Evolutionary conservation across 805 yeast species (phyloP).

Genomic region (Candida xyloterini): DNA sequence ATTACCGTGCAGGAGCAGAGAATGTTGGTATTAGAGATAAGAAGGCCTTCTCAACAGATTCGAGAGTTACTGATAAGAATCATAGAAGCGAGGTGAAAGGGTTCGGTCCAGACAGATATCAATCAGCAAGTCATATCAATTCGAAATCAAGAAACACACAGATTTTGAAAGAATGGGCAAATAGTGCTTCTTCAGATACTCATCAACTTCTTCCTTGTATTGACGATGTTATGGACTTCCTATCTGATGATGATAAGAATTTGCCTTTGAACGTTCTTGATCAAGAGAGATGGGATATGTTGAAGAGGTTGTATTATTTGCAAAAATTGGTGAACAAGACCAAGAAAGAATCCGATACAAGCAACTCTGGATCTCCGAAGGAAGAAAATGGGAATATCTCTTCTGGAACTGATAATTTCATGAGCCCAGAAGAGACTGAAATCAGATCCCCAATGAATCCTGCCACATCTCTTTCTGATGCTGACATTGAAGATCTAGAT

Average conservation of each 20-base stretch:
- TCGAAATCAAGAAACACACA: constrained; percentile 53
- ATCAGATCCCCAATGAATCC: constrained; percentile 19
- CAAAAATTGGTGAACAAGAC: constrained; percentile 59
- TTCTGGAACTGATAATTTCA: constrained; percentile 11
- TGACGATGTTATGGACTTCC: constrained; percentile 54
- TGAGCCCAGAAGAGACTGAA: constrained; percentile 34
- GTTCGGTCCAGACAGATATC: constrained; percentile 64
- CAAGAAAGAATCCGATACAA: constrained; percentile 5
- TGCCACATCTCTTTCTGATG: constrained; percentile 40
- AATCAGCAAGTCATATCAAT: constrained; percentile 41
- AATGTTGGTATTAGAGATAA: constrained; percentile 81
- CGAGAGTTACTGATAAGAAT: constrained; percentile 64
- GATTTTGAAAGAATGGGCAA: constrained; percentile 56
- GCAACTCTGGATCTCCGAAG: background rate
- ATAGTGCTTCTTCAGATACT: constrained; percentile 35
- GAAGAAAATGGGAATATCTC: constrained; percentile 8
- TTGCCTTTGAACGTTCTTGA: constrained; percentile 37
- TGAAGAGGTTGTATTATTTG: constrained; percentile 67
- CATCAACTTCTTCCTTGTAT: constrained; percentile 42
- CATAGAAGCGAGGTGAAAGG: constrained; percentile 79
- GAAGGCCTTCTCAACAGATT: constrained; percentile 77
- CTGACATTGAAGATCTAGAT: constrained; percentile 40
- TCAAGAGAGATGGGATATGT: constrained; percentile 64
- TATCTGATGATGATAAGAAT: constrained; percentile 42
- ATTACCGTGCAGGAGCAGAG: constrained; percentile 84